Evolutionary conservation across 306 rosid species (phyloP).

Genomic region (Mimosa bimucronata): DNA sequence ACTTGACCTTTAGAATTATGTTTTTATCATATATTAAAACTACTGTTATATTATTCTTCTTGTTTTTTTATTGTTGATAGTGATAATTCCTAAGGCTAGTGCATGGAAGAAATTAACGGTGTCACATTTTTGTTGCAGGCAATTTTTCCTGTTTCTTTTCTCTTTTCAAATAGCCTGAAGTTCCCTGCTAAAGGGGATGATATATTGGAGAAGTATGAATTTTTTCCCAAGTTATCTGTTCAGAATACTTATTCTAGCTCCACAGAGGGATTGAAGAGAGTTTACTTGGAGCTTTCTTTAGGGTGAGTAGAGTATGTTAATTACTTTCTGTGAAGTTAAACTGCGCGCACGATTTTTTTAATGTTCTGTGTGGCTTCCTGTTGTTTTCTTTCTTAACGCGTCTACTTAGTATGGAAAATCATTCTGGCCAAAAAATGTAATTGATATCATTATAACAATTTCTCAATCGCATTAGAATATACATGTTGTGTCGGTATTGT

Average conservation of each 20-base stretch:
- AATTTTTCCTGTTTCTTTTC: conserved; percentile 78
- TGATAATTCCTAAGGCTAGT: conserved; percentile 3
- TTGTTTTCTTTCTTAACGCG: conserved; percentile 16
- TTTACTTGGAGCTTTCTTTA: conserved; percentile 76
- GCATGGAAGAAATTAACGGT: conserved; percentile 32
- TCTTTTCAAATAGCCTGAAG: conserved; percentile 83
- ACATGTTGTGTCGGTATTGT: background rate
- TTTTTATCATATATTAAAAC: conserved; percentile 2
- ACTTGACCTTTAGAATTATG: conserved; percentile 13
- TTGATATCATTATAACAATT: background rate
- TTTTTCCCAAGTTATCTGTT: conserved; percentile 61
- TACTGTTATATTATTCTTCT: conserved; percentile 2
- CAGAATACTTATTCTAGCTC: conserved; percentile 50
- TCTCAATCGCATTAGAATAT: background rate
- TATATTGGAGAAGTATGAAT: conserved; percentile 56
- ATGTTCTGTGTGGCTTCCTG: conserved; percentile 26
- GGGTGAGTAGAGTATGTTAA: conserved; percentile 69
- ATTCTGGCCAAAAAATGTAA: background rate
- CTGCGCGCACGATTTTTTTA: conserved; percentile 11
- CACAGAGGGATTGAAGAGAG: conserved; percentile 59
- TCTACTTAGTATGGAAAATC: conserved; percentile 19
- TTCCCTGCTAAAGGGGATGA: conserved; percentile 63
- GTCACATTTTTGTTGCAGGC: conserved; percentile 57
- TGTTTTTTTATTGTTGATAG: background rate
- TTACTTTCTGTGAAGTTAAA: conserved; percentile 16